Evolutionary conservation across 768 basidiomycete species (phyloP).

Genomic region (Hydnum rufescens): DNA sequence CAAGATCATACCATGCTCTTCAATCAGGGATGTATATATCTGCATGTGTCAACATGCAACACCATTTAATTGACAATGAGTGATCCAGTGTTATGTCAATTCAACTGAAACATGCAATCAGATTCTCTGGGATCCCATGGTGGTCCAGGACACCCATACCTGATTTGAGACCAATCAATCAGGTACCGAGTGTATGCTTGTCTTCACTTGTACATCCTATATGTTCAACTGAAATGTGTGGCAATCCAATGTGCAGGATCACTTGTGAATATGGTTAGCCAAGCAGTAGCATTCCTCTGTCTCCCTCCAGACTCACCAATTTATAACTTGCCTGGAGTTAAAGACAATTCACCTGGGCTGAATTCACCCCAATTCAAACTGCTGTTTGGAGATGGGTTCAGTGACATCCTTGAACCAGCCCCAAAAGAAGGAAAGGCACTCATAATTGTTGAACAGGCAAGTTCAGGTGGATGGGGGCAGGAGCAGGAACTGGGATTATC

Average conservation of each 20-base stretch:
- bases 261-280: not conserved
- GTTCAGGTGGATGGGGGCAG: no score
- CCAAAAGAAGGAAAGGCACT: not conserved
- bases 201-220: no score
- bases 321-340: not conserved
- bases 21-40: not conserved
- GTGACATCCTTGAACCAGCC: not conserved
- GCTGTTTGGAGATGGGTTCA: not conserved
- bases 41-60: not conserved
- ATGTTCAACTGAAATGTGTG: no score
- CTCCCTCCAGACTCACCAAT: not conserved
- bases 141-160: no score
- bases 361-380: not conserved
- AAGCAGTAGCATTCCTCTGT: not conserved
- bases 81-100: no score
- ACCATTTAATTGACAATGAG: not conserved
- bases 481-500: no score
- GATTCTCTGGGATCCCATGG: not conserved
- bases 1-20: conserved; percentile 14
- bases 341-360: not conserved
- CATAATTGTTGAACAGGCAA: no score
- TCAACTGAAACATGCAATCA: not conserved
- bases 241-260: not conserved
- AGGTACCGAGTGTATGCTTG: no score
- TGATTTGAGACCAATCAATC: no score